These are phyloP conservation scores for Blastocystis sp. DNA, from an alignment of 352 stramenopile genomes.

Conservation along the genomic window DNA sequence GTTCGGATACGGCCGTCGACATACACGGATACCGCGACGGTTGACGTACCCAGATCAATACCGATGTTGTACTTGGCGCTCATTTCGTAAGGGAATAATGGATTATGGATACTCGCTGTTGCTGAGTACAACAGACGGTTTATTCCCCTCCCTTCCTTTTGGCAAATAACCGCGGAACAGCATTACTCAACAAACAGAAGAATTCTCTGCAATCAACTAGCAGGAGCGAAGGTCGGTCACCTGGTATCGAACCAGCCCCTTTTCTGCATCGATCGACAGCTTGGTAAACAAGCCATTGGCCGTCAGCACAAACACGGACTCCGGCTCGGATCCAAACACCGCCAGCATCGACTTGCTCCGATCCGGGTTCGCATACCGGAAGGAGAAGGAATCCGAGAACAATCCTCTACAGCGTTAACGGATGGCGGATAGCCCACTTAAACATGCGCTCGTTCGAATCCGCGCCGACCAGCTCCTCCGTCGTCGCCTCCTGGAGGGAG, in stretches of 20 bases:
- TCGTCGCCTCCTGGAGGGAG: no score
- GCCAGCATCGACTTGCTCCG: conserved; percentile 38
- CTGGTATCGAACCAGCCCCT: background rate
- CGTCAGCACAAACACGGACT: conserved; percentile 37
- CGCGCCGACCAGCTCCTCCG: no score
- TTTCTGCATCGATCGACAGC: conserved; percentile 17
- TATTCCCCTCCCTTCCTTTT: background rate
- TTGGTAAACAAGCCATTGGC: conserved; percentile 48
- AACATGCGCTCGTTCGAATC: no score
- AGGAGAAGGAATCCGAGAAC: conserved; percentile 25
- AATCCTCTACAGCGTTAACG: background rate
- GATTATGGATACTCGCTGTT: background rate
- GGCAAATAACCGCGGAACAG: background rate
- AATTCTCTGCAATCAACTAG: background rate
- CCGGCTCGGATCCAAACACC: conserved; percentile 50
- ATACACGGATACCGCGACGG: conserved; percentile 77
- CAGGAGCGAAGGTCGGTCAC: background rate
- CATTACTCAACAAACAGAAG: background rate
- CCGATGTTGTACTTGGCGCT: conserved; percentile 72
- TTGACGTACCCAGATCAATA: conserved; percentile 81
- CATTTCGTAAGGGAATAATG: background rate
- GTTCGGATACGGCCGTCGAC: conserved; percentile 71
- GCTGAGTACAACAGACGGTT: background rate
- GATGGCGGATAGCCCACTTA: no score
- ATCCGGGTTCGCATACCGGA: conserved; percentile 36